Evolutionary conservation across 2,329 filamentous ascomycete species (phyloP).

Genomic region (Rosellinia necatrix): DNA sequence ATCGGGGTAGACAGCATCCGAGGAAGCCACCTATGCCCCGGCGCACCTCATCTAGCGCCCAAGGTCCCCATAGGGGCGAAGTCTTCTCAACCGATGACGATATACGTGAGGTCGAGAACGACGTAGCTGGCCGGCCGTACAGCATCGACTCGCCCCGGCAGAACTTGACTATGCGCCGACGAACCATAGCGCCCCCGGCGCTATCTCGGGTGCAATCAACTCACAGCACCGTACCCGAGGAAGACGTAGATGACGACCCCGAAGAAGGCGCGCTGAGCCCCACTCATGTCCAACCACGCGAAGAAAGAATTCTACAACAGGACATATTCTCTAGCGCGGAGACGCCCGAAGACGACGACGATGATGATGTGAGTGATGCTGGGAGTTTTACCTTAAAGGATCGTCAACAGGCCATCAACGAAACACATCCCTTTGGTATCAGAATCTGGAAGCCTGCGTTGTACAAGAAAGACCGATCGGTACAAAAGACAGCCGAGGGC

Average conservation of each 20-base stretch:
- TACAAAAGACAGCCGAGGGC: constrained; percentile 92
- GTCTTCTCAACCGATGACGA: constrained; percentile 93
- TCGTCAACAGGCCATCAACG: constrained; percentile 95
- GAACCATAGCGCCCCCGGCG: constrained; percentile 41
- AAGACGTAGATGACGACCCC: constrained; percentile 39
- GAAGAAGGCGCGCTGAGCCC: constrained; percentile 41
- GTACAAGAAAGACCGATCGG: constrained; percentile 96
- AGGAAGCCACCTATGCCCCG: constrained; percentile 76
- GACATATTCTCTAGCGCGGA: constrained; percentile 28
- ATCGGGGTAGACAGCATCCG: constrained; percentile 57
- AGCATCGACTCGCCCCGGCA: constrained; percentile 36
- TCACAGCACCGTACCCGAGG: constrained; percentile 39
- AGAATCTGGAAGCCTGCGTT: constrained; percentile 97
- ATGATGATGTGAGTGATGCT: constrained; percentile 80
- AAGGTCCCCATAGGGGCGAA: constrained; percentile 78
- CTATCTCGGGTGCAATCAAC: constrained; percentile 51
- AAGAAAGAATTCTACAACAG: constrained; percentile 39
- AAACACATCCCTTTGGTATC: constrained; percentile 98
- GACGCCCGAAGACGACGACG: constrained; percentile 54
- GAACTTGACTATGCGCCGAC: constrained; percentile 47
- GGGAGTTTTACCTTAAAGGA: constrained; percentile 98
- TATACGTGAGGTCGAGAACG: constrained; percentile 75
- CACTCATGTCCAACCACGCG: constrained; percentile 42
- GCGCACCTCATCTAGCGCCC: constrained; percentile 72
- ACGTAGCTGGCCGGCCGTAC: constrained; percentile 52